Evolutionary conservation across 176 grass and related monocot genomes (phyloP), one percentile per base, ranked within the genome.

Genomic region (Pontederia crassipes): DNA sequence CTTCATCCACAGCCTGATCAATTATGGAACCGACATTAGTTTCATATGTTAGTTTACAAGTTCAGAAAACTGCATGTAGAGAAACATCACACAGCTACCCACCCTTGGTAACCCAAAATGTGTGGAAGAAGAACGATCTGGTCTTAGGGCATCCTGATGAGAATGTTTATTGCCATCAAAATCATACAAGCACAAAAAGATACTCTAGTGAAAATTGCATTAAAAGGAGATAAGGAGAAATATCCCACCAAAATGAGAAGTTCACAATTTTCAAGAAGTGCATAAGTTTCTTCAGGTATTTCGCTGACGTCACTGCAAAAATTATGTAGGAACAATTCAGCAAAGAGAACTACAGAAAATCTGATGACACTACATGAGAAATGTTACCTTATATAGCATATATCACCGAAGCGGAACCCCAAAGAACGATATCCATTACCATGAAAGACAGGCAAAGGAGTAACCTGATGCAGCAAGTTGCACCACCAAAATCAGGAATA

Each of bases 401-500:
- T 59, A 56, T 79, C 74, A 79, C 77, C 93, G 67, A 98, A 97
- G 62, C 81, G 87, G 70, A 98, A 98, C 73, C 93, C 93, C 68
- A 92, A 81, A 76, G 93, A 98, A 60, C 79, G 70, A 74, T 98
- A 98, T 65, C 87, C 82, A 66, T 83, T 55, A 54, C 84, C 93
- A 62, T 92, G 93, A 87, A 87, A 98, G 78, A 98, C 82, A 76
- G 93, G 87, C 65, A 92, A 81, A 73, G 93, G 87, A 81, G 80
- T 86, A 46, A 92, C 72, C 71, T 69, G 17, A 60, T 35, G 24
- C 2, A 51, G 32, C 32, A 40, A 40, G 32, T 40, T 40, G 6
- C 32, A 40, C 4, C 32, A 40, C 32, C 32, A 40, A 40, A 40
- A 40, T 40, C 32, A 40, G 32, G 2, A 40, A 40, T 40, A 40